A percentile compares a stretch with the other conserved stretches of the same genome.
Conservation (phyloP, 2,329 filamentous ascomycete species). For the Epicoccum sorghinum region DNA sequence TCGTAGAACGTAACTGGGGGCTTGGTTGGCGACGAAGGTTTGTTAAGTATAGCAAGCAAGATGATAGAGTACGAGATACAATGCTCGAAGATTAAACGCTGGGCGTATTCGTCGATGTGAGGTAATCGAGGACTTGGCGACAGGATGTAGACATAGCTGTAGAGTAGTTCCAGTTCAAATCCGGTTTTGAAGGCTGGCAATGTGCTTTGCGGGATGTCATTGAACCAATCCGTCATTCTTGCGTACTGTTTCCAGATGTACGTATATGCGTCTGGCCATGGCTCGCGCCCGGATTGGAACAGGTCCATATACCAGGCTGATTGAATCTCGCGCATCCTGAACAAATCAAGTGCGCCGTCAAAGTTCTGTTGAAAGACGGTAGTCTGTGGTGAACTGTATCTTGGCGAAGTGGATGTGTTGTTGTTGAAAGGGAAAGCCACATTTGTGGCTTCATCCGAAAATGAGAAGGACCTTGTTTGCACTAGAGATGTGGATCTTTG, state of each 20-base stretch:
- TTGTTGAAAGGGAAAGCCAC: constrained; percentile 72
- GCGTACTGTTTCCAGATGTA: constrained; percentile 79
- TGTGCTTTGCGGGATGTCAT: constrained; percentile 71
- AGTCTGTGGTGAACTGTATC: constrained; percentile 55
- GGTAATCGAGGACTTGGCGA: constrained; percentile 79
- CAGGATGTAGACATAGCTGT: constrained; percentile 89
- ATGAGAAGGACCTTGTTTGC: constrained; percentile 86
- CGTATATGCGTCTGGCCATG: constrained; percentile 70
- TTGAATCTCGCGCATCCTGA: constrained; percentile 82
- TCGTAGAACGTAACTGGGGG: constrained; percentile 87
- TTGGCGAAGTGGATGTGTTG: constrained; percentile 43
- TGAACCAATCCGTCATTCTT: constrained; percentile 80
- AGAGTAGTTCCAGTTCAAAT: constrained; percentile 87
- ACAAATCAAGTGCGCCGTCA: constrained; percentile 76
- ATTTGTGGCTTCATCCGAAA: constrained; percentile 85
- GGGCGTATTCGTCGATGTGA: constrained; percentile 75
- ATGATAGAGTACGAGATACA: constrained; percentile 80
- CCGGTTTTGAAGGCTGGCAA: constrained; percentile 71
- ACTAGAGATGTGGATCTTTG: constrained; percentile 84
- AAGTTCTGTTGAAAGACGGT: constrained; percentile 63
- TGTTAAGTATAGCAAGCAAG: constrained; percentile 68
- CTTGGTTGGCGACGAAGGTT: constrained; percentile 59
- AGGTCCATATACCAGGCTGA: constrained; percentile 90
- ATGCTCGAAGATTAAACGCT: constrained; percentile 84
- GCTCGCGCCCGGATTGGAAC: constrained; percentile 75